Evolutionary conservation across 2,329 filamentous ascomycete genomes (phyloP), one percentile per base, ranked within the genome.

Genomic region (Phialocephala sp.): DNA sequence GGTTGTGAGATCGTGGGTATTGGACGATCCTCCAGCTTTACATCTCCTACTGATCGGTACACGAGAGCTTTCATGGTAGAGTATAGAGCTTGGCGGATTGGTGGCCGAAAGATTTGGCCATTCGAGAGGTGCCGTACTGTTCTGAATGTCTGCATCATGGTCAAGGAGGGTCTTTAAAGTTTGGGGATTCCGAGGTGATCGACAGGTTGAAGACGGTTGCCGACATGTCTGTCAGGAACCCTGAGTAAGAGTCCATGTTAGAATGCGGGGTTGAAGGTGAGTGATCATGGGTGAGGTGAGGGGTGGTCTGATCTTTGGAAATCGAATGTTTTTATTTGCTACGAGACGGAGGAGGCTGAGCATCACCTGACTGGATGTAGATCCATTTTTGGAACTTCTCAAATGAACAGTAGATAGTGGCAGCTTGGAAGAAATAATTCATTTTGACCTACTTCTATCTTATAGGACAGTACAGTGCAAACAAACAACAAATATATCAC

Each of bases 11-110:
- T 69, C 20, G 69, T 72, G 2, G 83, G 84, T 9, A 77, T 74
- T 0, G 82, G 79, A 0, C 76, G 77, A 1, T 83, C 79, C 64
- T 84, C 80, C 15, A 95, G 82, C 73, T 90, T 79, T 56, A 96
- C 91, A 36, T 83, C 86, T 72, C 93, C 91, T 80, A 94, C 93
- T 64, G 90, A 90, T 78, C 89, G 87, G 91, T 92, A 97, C 1
- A 86, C 85, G 18, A 95, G 79, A 0, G 92, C 93, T 77, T 91
- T 90, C 90, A 97, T 94, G 11, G 72, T 75, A 24, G 63, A 62
- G 36, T 66, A 68, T 41, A 55, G 47, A 45, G 64, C 61, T 61
- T 56, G 58, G 3, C 62, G 66, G 2, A 65, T 59, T 54, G 60
- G 54, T 20, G 59, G 59, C 18, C 66, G 55, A 41, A 66, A 63